Base-by-base conservation (phyloP, 805 yeast species). In the Torulaspora quercuum region DNA sequence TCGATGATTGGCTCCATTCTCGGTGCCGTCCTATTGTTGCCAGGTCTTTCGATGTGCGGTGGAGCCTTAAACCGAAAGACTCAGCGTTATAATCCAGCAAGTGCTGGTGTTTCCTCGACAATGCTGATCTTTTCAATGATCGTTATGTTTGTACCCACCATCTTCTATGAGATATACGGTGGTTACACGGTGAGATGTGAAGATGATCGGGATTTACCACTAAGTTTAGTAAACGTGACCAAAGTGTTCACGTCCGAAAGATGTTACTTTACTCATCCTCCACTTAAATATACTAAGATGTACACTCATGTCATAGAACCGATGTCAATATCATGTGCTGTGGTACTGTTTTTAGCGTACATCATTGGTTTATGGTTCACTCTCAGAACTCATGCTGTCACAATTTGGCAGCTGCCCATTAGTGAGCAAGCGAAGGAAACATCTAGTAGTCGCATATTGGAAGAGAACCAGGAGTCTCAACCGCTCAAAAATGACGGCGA, bases 21-120 rank as follows among this genome's bases (percentile, higher is more conserved):
- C 24, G 97, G 95, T 24, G 98, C 95, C 41, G 95, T 92, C 1
- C 63, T 92, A 29, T 69, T 92, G 25, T 67, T 92, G 46, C 98
- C 98, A 0, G 98, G 98, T 0, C 66, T 88, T 25, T 86, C 96
- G 1, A 92, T 92, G 98, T 87, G 96, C 62, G 95, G 95, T 12
- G 98, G 98, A 45, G 97, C 98, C 0, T 63, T 89, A 23, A 82
- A 79, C 41, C 67, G 96, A 38, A 92, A 92, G 55, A 90, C 97
- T 0, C 98, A 90, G 59, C 65, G 96, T 42, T 92, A 92, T 59
- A 92, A 92, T 55, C 97, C 98, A 1, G 78, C 90, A 27, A 82
- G 95, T 38, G 97, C 98, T 0, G 96, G 97, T 44, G 98, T 92
- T 1, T 85, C 95, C 4, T 88, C 96, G 0, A 92, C 98, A 2